Conservation (phyloP, 768 basidiomycete genomes). For the Neoboletus subvelutipes region DNA sequence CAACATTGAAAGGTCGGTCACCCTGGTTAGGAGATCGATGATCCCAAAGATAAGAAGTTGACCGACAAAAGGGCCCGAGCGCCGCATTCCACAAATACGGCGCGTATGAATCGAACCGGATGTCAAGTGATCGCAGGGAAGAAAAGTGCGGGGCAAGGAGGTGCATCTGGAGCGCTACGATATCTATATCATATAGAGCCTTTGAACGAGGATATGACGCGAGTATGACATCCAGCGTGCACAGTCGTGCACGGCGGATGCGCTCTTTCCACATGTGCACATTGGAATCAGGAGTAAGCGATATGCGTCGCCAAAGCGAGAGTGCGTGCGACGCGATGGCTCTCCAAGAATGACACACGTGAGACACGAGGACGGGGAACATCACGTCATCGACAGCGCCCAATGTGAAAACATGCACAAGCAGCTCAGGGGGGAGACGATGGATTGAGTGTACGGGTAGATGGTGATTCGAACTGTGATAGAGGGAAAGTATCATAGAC, state of each 20-base stretch:
- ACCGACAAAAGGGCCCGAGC: constrained; percentile 52
- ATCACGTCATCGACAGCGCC: constrained; percentile 55
- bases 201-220: constrained; percentile 35
- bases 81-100: constrained; percentile 71
- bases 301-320: constrained; percentile 62
- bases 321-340: constrained; percentile 59
- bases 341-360: constrained; percentile 68
- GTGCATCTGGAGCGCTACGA: constrained; percentile 63
- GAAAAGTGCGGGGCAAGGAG: constrained; percentile 46
- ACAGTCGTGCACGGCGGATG: constrained; percentile 57
- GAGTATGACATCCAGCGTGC: constrained; percentile 60
- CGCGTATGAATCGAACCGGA: constrained; percentile 52
- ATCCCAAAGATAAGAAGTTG: constrained; percentile 26
- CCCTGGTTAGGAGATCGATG: constrained; percentile 13
- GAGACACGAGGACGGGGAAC: constrained; percentile 63
- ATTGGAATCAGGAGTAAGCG: constrained; percentile 41
- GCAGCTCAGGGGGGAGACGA: constrained; percentile 60
- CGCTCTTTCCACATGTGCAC: constrained; percentile 63
- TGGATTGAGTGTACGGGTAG: constrained; percentile 50
- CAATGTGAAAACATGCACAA: constrained; percentile 61
- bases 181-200: constrained; percentile 33
- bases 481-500: constrained; percentile 29
- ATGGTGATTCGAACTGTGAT: constrained; percentile 21
- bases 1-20: constrained; percentile 11
- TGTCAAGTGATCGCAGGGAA: constrained; percentile 62